These are phyloP conservation scores for Halenospora varia DNA, from an alignment of 495 filamentous ascomycete genomes.

Conservation along the genomic window DNA sequence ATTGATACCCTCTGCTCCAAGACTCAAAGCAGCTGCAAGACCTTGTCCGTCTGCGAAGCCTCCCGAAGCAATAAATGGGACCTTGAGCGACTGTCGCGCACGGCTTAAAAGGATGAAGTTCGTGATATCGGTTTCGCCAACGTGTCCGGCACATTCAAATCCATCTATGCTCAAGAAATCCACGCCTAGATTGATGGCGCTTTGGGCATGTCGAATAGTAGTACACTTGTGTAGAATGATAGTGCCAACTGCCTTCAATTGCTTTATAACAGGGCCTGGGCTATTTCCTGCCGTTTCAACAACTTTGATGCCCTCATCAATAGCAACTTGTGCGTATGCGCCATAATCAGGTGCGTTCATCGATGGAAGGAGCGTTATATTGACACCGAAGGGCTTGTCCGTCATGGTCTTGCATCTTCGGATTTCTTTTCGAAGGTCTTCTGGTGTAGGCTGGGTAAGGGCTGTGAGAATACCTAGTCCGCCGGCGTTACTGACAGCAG, in stretches of 20 bases:
- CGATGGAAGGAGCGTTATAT: conserved; percentile 91
- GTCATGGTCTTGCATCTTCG: conserved; percentile 81
- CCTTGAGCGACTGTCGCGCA: conserved; percentile 76
- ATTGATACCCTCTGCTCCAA: conserved; percentile 94
- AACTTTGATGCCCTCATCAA: conserved; percentile 89
- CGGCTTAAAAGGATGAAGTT: conserved; percentile 92
- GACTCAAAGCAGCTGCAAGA: conserved; percentile 81
- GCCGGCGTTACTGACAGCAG: conserved; percentile 92
- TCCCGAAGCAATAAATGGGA: conserved; percentile 93
- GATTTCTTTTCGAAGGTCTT: conserved; percentile 93
- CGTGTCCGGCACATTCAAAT: conserved; percentile 95
- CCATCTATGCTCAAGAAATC: conserved; percentile 97
- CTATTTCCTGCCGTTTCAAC: conserved; percentile 97
- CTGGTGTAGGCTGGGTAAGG: conserved; percentile 89
- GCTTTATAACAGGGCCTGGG: conserved; percentile 84
- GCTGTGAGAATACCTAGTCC: conserved; percentile 92
- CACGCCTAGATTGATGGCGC: conserved; percentile 89
- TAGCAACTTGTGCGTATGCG: conserved; percentile 88
- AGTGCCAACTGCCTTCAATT: conserved; percentile 75
- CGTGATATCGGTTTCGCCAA: conserved; percentile 94
- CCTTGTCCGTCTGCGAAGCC: conserved; percentile 96
- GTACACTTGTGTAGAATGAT: conserved; percentile 97
- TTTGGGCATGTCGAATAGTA: conserved; percentile 88
- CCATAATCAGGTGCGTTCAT: conserved; percentile 86
- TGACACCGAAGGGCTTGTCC: conserved; percentile 86